Evolutionary conservation across 2,329 filamentous ascomycete genomes (phyloP), one percentile per base, ranked within the genome.

Genomic region (Fusarium tanahbumbuense): DNA sequence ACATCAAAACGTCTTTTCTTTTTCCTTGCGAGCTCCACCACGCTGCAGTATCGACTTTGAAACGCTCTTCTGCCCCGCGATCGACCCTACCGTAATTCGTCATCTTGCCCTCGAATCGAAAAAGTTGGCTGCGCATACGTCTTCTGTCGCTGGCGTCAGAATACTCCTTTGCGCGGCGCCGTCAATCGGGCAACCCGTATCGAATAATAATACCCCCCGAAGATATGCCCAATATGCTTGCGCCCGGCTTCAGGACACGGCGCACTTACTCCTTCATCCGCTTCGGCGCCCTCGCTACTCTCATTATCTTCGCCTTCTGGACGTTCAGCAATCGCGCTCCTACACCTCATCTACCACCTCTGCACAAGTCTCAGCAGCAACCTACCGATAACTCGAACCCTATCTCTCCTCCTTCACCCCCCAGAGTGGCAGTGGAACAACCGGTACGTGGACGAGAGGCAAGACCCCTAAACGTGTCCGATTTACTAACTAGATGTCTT

Each of bases 221-320:
- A 60, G 58, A 60, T 20, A 76, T 77, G 76, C 60, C 64, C 61
- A 78, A 75, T 64, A 70, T 83, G 77, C 76, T 80, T 63, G 78
- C 81, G 66, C 78, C 81, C 34, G 77, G 77, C 32, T 83, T 84
- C 60, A 80, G 81, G 42, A 80, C 81, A 59, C 79, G 82, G 61
- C 81, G 83, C 56, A 80, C 78, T 11, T 82, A 82, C 52, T 80
- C 83, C 70, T 76, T 84, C 57, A 61, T 83, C 27, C 82, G 82
- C 57, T 84, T 82, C 60, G 69, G 77, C 28, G 61, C 83, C 41
- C 73, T 83, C n/a, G 77, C 78, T 56, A 50, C 77, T 40, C 56
- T 84, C 40, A 42, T 84, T 18, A 45, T 81, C 32, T 70, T 77
- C 32, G 68, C 71, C n/a, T 68, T 78, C 27, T 80, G 79, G 73